Conservation (phyloP, 116 monocot species). For the Papilionanthe hybrid region DNA sequence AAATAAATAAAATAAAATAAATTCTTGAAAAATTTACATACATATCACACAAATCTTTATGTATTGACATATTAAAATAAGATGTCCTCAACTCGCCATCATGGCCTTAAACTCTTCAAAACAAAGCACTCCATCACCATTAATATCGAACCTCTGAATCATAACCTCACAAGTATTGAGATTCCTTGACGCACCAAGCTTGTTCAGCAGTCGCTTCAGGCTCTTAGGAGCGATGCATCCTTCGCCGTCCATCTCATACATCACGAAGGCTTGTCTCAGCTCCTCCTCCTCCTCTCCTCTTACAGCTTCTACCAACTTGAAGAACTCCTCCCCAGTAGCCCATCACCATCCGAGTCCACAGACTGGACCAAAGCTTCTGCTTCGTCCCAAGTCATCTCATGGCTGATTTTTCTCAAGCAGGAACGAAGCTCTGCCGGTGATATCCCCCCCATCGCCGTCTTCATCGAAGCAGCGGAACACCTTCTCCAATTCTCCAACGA, state of each 20-base stretch:
- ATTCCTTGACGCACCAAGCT: neutral
- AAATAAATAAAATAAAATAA: too few relatives aligned
- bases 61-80: too few relatives aligned
- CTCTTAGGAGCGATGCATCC: conserved; percentile 10
- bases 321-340: conserved; percentile 9
- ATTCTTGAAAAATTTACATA: too few relatives aligned
- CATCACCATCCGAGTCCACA: conserved; percentile 4
- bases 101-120: conserved; percentile 13
- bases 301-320: neutral
- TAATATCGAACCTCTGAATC: conserved; percentile 8
- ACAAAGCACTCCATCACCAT: conserved; percentile 12
- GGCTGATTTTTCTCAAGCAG: neutral
- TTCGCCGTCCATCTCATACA: conserved; percentile 9
- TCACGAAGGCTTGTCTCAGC: conserved; percentile 3
- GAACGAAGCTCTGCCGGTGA: neutral
- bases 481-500: neutral
- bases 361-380: neutral
- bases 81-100: neutral
- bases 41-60: too few relatives aligned
- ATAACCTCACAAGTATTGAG: neutral
- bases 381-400: conserved; percentile 1
- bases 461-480: neutral
- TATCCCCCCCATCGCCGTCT: conserved; percentile 5
- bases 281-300: neutral
- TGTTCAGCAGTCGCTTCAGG: neutral